A percentile compares a stretch with the other conserved stretches of the same genome.
These are phyloP conservation scores for Prunus yedoensis DNA, from an alignment of 331 rosid genomes.

Conservation along the genomic window DNA sequence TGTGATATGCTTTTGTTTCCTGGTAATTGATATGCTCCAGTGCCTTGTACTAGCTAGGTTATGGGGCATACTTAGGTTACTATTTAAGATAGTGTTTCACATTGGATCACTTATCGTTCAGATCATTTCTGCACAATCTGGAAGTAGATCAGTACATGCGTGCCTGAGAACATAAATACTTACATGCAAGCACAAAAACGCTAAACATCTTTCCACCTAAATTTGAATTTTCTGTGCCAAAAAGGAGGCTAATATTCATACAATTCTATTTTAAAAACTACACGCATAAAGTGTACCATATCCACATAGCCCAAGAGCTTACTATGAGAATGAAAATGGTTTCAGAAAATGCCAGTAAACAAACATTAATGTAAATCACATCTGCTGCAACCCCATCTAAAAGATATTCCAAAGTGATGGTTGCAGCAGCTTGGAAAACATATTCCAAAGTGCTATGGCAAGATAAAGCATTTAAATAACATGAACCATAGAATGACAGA, in stretches of 20 bases:
- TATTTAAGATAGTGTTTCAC: background rate
- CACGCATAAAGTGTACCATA: too few relatives aligned
- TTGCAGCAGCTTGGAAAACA: too few relatives aligned
- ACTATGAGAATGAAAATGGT: too few relatives aligned
- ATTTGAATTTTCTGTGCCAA: background rate
- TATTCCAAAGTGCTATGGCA: background rate
- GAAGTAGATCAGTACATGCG: background rate
- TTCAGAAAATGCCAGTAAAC: too few relatives aligned
- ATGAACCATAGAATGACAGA: slow-evolving; percentile 26
- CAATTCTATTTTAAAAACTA: too few relatives aligned
- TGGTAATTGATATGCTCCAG: background rate
- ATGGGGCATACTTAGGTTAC: background rate
- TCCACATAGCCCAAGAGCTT: too few relatives aligned
- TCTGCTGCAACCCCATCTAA: too few relatives aligned
- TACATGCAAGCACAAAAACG: background rate
- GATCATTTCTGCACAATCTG: background rate
- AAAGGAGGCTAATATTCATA: background rate
- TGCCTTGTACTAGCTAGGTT: background rate
- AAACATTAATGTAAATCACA: too few relatives aligned
- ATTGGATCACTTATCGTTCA: background rate
- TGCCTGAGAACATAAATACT: background rate
- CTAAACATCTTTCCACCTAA: background rate
- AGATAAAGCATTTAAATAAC: slow-evolving; percentile 20
- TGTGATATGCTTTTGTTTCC: background rate
- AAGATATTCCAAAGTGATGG: too few relatives aligned